Evolutionary conservation across 129 eudicot species (phyloP), one percentile per base, ranked within the genome.

Genomic region (Helianthus tuberosus): DNA sequence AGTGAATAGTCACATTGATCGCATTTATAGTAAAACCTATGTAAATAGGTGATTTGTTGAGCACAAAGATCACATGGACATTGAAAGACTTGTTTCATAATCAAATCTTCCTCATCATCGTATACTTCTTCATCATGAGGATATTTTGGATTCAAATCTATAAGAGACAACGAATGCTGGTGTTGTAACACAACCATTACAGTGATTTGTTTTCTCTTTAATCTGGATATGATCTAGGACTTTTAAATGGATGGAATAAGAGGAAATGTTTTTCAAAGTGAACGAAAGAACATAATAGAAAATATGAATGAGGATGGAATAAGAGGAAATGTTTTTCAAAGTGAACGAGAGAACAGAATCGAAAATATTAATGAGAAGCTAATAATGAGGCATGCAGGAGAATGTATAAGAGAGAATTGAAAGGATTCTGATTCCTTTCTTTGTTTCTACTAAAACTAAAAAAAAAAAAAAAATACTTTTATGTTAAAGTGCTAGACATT

Each of bases 91-190:
- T 59, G 64, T 59, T 59, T 25, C 2, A 11, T 11, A 11, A 59
- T 59, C 41, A 59, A 59, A 59, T 59, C 64, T 25, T 25, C 43
- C 11, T 68, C 61, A 47, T 68, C 73, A 17, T 68, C 73, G 15
- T 68, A 50, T 14, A 27, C 61, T 27, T 12, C n/a, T 68, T 49
- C 73, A 32, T 68, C 60, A 3, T 29, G 60, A 29, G 73, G 73
- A 50, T 68, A 68, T 50, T 14, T 25, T 15, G 48, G 73, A 49
- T 68, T 49, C 27, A 68, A n/a, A 68, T 68, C 61, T 49, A 50
- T 6, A 29, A 50, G 73, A 46, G 44, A 12, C 11, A 68, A n/a
- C 50, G 73, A 17, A 32, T 68, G 73, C 7, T 50, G 11, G 14
- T 68, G 73, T 29, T 13, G 73, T 25, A 29, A 49, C 61, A 48